phyloP scores from a whole-genome alignment of 306 rosid species.

The Nissolia schottii region DNA sequence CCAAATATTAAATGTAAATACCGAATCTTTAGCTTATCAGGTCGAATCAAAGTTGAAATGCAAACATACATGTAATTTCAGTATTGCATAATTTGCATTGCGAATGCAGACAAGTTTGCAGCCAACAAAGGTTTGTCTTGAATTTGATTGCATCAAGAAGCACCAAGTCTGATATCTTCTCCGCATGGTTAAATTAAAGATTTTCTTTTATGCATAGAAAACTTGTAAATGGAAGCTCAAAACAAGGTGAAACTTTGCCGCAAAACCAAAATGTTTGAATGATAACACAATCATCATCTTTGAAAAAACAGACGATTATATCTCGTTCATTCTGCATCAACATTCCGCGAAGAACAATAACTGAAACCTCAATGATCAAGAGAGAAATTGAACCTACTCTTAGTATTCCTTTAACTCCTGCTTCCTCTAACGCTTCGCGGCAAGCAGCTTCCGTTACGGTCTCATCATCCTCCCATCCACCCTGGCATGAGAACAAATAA shows the following conservation, averaged over 20 bases:
- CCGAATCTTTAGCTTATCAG: neutral
- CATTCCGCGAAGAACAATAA: neutral
- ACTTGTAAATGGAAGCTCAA: neutral
- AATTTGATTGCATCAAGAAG: neutral
- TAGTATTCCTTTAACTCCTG: slow-evolving; percentile 77
- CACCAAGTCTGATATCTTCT: neutral
- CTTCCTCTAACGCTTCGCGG: slow-evolving; percentile 88
- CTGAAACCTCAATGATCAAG: neutral
- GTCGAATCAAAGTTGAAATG: slow-evolving; percentile 2
- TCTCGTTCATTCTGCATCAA: neutral
- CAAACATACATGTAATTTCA: neutral
- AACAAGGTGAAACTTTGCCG: neutral
- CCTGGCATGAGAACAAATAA: slow-evolving; percentile 45
- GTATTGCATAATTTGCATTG: neutral
- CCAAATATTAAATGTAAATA: neutral
- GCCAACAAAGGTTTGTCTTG: neutral
- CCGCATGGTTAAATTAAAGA: neutral
- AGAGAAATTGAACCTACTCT: slow-evolving; percentile 48
- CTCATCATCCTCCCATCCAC: slow-evolving; percentile 98
- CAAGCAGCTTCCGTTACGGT: slow-evolving; percentile 73
- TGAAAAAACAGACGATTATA: neutral
- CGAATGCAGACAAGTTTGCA: neutral
- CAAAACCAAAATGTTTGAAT: neutral
- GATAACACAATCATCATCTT: neutral
- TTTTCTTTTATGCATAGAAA: neutral